A percentile compares a stretch with the other conserved stretches of the same genome.
phyloP scores from a whole-genome alignment of 768 basidiomycete genomes.

The Goffeauzyma gilvescens region DNA sequence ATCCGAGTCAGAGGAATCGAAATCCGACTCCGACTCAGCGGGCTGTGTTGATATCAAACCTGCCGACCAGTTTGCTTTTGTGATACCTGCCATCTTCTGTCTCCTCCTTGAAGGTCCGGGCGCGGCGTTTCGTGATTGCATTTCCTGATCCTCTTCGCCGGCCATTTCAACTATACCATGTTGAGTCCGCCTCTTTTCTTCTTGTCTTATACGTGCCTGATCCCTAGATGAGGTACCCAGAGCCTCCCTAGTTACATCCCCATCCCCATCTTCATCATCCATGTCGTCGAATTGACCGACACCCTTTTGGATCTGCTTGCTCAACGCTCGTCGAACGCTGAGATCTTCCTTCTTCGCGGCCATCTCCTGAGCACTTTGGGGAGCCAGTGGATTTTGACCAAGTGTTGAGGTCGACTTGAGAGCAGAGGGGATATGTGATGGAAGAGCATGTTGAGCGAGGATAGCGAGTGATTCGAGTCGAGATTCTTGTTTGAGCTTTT shows the following conservation, averaged over 20 bases:
- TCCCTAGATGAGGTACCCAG: too few species aligned
- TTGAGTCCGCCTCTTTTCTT: too few species aligned
- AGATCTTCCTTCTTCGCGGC: constrained; percentile 21
- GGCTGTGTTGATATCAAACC: constrained; percentile 16
- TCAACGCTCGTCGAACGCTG: constrained; percentile 26
- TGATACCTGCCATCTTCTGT: too few species aligned
- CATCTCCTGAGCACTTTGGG: constrained; percentile 23
- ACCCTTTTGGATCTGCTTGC: constrained; percentile 17
- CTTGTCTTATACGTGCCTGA: too few species aligned
- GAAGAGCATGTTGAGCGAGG: constrained; percentile 14
- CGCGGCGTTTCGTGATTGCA: too few species aligned
- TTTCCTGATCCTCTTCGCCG: too few species aligned
- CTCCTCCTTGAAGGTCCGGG: too few species aligned
- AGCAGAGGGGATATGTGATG: constrained; percentile 3
- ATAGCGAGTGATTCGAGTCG: constrained; percentile 22
- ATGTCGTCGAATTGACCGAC: too few species aligned
- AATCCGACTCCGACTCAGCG: constrained; percentile 14
- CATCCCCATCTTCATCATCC: constrained; percentile 7
- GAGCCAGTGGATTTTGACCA: constrained; percentile 24
- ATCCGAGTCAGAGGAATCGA: constrained; percentile 21
- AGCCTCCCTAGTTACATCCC: too few species aligned
- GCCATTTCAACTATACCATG: too few species aligned
- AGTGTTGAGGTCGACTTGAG: constrained; percentile 23
- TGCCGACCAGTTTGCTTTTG: too few species aligned
- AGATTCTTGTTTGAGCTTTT: constrained; percentile 29